Percentiles rank a stretch among this genome's conserved stretches.
Conservation (phyloP, 768 basidiomycete genomes). For the Phylloporus sp. region DNA sequence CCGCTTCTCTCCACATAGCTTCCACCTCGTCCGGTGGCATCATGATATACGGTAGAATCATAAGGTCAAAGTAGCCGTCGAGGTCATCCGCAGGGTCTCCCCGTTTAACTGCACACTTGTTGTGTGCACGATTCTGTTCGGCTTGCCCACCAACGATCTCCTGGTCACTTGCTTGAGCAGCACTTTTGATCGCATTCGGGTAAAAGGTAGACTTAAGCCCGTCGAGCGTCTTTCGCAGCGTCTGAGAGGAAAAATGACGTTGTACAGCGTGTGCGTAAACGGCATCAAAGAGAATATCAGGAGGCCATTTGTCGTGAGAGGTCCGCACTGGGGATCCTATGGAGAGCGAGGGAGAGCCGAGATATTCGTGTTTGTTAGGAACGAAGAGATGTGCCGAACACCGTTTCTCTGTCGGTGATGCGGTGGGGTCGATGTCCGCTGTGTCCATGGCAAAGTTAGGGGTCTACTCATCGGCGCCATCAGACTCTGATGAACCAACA, state of each 20-base stretch:
- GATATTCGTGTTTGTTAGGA: neutral
- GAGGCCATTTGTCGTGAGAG: neutral
- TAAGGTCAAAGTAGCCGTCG: neutral
- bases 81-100: neutral
- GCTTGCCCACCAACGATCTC: neutral
- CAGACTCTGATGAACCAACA: too few relatives aligned
- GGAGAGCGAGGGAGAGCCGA: neutral
- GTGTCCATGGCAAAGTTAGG: slow-evolving; percentile 7
- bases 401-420: neutral
- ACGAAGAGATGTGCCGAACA: neutral
- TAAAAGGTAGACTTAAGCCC: neutral
- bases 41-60: neutral
- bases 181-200: too few relatives aligned
- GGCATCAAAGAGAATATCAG: slow-evolving; percentile 4
- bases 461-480: neutral
- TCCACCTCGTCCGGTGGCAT: neutral
- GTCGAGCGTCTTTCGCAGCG: neutral
- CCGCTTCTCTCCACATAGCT: neutral
- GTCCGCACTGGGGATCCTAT: neutral
- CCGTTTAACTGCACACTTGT: neutral
- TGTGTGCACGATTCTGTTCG: neutral
- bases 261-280: neutral
- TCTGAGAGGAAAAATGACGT: neutral
- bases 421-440: neutral
- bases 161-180: neutral